Conservation (phyloP, 1,139 yeast genomes). For the Scheffersomyces illinoinensis region DNA sequence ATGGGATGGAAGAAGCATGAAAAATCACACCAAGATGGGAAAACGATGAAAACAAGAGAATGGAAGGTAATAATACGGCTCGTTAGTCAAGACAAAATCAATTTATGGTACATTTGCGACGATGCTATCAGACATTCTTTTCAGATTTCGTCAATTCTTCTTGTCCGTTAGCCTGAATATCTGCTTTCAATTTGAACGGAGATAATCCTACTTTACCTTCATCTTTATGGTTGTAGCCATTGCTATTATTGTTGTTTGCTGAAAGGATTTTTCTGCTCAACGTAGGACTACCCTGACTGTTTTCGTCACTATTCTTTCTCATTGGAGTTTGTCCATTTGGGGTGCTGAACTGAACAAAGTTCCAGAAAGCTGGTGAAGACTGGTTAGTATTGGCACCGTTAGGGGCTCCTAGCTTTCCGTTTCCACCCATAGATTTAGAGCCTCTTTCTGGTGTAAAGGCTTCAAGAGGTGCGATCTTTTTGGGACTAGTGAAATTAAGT, state of each 20-base stretch:
- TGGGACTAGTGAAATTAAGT: constrained; percentile 49
- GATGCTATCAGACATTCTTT: not conserved
- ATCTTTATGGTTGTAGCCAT: constrained; percentile 8
- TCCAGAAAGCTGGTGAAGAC: constrained; percentile 77
- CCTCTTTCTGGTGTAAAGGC: constrained; percentile 87
- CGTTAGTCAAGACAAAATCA: not conserved
- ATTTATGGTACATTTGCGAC: not conserved
- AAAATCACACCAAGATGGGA: not conserved
- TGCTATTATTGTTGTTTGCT: constrained; percentile 7
- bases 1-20: not conserved
- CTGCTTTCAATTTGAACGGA: not conserved
- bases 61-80: not conserved
- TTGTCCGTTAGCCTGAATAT: not conserved
- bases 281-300: constrained; percentile 43
- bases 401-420: constrained; percentile 16
- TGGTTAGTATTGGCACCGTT: constrained; percentile 37
- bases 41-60: not conserved
- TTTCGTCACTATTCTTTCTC: constrained; percentile 39
- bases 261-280: constrained; percentile 26
- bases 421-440: constrained; percentile 29
- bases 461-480: constrained; percentile 65
- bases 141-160: not conserved
- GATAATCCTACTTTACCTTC: constrained; percentile 3
- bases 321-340: constrained; percentile 55
- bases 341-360: constrained; percentile 74